phyloP scores from a whole-genome alignment of 768 basidiomycete genomes.

The Kockovaella imperatae region DNA sequence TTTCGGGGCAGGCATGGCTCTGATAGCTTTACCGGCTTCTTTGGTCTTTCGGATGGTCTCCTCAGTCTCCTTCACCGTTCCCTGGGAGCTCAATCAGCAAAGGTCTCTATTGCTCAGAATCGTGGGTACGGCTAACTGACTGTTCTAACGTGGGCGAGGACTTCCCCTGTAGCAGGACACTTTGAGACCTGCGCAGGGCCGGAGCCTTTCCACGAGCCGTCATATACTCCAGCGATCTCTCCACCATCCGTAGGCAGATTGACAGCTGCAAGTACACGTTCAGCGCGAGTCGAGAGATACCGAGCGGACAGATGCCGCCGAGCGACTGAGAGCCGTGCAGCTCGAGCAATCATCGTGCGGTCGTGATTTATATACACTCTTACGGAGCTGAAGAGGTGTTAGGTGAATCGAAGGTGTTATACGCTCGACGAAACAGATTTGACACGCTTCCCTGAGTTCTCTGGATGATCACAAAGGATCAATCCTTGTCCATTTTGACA shows the following conservation, averaged over 20 bases:
- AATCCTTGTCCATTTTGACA: no score
- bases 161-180: constrained; percentile 83
- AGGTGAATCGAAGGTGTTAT: no score
- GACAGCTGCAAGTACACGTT: constrained; percentile 27
- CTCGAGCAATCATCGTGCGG: no score
- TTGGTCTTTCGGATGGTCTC: constrained; percentile 60
- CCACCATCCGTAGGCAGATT: constrained; percentile 21
- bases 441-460: no score
- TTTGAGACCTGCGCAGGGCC: constrained; percentile 22
- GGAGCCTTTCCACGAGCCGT: constrained; percentile 35
- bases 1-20: constrained; percentile 73
- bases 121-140: constrained; percentile 46
- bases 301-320: background rate
- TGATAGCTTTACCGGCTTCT: constrained; percentile 64
- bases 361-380: no score
- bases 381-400: no score
- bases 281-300: constrained; percentile 23
- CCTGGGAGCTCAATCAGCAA: constrained; percentile 46
- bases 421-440: no score
- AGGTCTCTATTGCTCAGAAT: background rate
- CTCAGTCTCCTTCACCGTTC: constrained; percentile 65
- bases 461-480: no score
- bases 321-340: no score
- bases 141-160: constrained; percentile 64
- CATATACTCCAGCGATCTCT: constrained; percentile 30